Percentiles rank a stretch among this genome's conserved stretches.
Evolutionary conservation across 1,284 basidiomycete genomes (phyloP).

Genomic region (Apiotrichum veenhuisii): DNA sequence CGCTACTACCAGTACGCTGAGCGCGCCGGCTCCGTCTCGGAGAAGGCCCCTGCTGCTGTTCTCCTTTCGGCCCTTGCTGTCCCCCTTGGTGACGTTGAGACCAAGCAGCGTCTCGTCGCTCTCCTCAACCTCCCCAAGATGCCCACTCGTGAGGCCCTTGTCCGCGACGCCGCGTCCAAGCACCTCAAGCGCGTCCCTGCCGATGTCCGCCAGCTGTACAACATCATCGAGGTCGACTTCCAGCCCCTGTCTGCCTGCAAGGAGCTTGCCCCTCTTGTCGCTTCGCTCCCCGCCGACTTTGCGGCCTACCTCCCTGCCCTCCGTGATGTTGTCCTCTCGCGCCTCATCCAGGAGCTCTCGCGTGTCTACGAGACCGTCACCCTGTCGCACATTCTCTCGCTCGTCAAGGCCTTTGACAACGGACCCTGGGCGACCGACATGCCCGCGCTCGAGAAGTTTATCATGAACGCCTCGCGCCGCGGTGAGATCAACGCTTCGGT

Average conservation of each 20-base stretch:
- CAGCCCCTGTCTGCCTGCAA: constrained; percentile 87
- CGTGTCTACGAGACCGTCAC: constrained; percentile 92
- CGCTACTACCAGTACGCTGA: constrained; percentile 62
- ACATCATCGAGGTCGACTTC: constrained; percentile 89
- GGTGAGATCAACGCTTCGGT: constrained; percentile 85
- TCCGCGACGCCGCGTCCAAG: constrained; percentile 80
- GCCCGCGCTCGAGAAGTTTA: constrained; percentile 81
- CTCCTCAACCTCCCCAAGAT: constrained; percentile 80
- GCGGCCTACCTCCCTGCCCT: constrained; percentile 84
- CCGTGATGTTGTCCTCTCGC: constrained; percentile 85
- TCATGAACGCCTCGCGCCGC: constrained; percentile 85
- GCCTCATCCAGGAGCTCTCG: constrained; percentile 88
- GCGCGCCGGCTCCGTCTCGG: constrained; percentile 64
- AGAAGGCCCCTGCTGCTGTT: constrained; percentile 83
- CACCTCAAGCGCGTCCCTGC: constrained; percentile 79
- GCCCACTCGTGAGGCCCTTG: constrained; percentile 79
- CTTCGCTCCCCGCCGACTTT: constrained; percentile 60
- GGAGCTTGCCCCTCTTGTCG: constrained; percentile 76
- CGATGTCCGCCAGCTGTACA: constrained; percentile 75
- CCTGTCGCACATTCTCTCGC: constrained; percentile 67
- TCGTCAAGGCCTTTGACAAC: constrained; percentile 67
- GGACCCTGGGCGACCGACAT: constrained; percentile 59
- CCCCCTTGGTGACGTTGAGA: constrained; percentile 71
- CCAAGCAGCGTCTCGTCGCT: constrained; percentile 74
- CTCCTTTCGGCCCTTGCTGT: constrained; percentile 91